phyloP scores from a whole-genome alignment of 805 yeast species.

The Priceomyces medius region DNA sequence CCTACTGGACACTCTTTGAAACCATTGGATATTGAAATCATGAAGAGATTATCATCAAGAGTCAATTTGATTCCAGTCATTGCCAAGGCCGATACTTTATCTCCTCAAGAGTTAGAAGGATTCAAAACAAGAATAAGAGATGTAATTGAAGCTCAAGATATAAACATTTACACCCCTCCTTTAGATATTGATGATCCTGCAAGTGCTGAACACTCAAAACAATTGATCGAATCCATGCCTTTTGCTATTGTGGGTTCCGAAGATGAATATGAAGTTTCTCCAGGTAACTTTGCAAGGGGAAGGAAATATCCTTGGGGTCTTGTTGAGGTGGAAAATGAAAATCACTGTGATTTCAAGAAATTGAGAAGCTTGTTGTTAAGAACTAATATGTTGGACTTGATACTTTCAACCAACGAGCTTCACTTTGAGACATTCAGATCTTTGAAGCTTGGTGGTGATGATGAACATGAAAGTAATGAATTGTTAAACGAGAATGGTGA shows the following conservation, averaged over 20 bases:
- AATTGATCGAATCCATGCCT: constrained; percentile 80
- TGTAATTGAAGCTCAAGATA: constrained; percentile 80
- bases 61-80: constrained; percentile 88
- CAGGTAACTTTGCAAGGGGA: constrained; percentile 69
- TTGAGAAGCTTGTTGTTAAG: constrained; percentile 76
- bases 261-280: constrained; percentile 59
- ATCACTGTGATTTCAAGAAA: constrained; percentile 81
- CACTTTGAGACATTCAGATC: constrained; percentile 82
- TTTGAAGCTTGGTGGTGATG: constrained; percentile 53
- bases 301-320: constrained; percentile 90
- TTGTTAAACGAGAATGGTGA: constrained; percentile 32
- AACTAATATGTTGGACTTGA: constrained; percentile 79
- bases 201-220: constrained; percentile 76
- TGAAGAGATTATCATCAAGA: constrained; percentile 77
- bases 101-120: constrained; percentile 63
- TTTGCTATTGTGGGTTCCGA: constrained; percentile 82
- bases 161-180: constrained; percentile 81
- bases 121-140: constrained; percentile 78
- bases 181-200: constrained; percentile 73
- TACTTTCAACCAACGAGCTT: constrained; percentile 73
- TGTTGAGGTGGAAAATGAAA: constrained; percentile 83
- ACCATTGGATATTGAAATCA: constrained; percentile 83
- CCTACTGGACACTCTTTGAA: constrained; percentile 88
- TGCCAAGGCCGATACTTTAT: constrained; percentile 83
- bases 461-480: constrained; percentile 31